Evolutionary conservation across 2,329 filamentous ascomycete species (phyloP).

Genomic region (Dactylellina parvicollis): DNA sequence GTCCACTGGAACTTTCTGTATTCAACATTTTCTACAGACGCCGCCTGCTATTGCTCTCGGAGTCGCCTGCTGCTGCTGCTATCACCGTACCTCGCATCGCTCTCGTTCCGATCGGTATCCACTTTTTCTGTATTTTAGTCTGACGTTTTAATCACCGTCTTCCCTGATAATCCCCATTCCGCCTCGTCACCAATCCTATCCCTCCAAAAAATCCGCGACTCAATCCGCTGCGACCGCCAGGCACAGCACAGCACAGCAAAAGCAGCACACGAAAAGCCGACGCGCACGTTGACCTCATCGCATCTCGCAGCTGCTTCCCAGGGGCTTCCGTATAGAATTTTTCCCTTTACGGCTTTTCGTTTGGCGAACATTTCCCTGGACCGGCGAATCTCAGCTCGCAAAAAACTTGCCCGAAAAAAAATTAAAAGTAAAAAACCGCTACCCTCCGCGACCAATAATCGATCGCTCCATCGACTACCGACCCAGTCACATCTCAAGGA

Average conservation of each 20-base stretch:
- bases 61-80: neutral
- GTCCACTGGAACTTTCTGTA: neutral
- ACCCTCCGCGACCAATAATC: conserved; percentile 27
- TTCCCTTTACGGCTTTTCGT: no score
- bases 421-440: no score
- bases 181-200: conserved; percentile 10
- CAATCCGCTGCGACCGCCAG: conserved; percentile 29
- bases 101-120: conserved; percentile 47
- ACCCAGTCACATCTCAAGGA: conserved; percentile 26
- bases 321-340: no score
- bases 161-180: conserved; percentile 15
- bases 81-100: conserved; percentile 47
- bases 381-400: conserved; percentile 33
- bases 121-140: conserved; percentile 39
- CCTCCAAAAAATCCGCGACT: conserved; percentile 18
- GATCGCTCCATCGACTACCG: conserved; percentile 12
- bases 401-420: conserved; percentile 25
- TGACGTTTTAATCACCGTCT: conserved; percentile 16
- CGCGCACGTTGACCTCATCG: conserved; percentile 48
- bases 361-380: conserved; percentile 27
- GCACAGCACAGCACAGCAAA: conserved; percentile 10
- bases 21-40: neutral
- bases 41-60: neutral
- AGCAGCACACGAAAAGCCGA: conserved; percentile 4
- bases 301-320: no score